These are phyloP conservation scores for Aspergillus mulundensis DNA, from an alignment of 495 filamentous ascomycete species.

Conservation along the genomic window DNA sequence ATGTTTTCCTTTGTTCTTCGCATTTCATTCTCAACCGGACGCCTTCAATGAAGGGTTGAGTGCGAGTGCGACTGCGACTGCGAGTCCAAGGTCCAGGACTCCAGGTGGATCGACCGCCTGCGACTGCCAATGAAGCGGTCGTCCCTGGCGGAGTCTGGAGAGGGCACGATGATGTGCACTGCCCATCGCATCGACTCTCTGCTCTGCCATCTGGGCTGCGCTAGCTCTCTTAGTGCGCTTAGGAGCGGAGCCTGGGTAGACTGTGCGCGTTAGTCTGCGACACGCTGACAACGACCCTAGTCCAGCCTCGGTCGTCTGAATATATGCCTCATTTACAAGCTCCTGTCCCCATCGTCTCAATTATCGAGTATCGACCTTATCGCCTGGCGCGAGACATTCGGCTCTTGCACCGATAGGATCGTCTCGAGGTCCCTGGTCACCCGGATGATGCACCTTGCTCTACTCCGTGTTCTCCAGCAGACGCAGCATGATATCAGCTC, in stretches of 20 bases:
- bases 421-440: neutral
- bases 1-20: neutral
- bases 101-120: slow-evolving; percentile 11
- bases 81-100: too few species aligned
- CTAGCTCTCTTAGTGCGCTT: slow-evolving; percentile 4
- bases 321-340: neutral
- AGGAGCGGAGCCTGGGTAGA: neutral
- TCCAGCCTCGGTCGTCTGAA: neutral
- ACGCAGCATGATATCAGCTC: neutral
- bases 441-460: neutral
- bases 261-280: slow-evolving; percentile 1
- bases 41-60: slow-evolving; percentile 20
- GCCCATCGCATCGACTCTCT: slow-evolving; percentile 16
- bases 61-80: neutral
- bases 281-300: neutral
- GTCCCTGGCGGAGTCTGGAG: slow-evolving; percentile 22
- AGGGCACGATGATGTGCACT: slow-evolving; percentile 21
- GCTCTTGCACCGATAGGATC: neutral
- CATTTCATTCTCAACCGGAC: neutral
- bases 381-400: neutral
- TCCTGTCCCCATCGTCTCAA: neutral
- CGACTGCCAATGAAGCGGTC: slow-evolving; percentile 17
- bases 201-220: slow-evolving; percentile 12
- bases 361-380: neutral
- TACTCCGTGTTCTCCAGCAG: neutral